A percentile compares a stretch with the other conserved stretches of the same genome.
Conservation (phyloP, 768 basidiomycete species). For the Chalciporus pseudorubinellus region DNA sequence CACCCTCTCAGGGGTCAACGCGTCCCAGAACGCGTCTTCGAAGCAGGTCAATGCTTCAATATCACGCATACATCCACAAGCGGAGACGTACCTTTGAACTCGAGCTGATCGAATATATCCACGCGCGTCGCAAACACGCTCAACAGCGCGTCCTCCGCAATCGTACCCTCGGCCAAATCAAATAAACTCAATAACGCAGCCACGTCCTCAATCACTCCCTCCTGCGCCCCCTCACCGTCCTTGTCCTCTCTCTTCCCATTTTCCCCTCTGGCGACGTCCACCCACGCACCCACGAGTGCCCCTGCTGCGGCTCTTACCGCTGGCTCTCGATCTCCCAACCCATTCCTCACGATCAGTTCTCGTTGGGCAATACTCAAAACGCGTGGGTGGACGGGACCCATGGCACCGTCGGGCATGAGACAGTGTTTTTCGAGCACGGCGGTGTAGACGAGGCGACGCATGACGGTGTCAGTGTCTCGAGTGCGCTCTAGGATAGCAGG, state of each 20-base stretch:
- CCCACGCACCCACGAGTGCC: constrained; percentile 72
- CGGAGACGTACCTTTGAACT: constrained; percentile 61
- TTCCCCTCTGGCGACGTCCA: constrained; percentile 49
- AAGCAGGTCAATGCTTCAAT: neutral
- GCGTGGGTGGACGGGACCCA: constrained; percentile 62
- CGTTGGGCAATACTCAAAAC: constrained; percentile 69
- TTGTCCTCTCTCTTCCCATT: constrained; percentile 36
- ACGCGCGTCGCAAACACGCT: constrained; percentile 66
- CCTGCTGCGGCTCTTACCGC: constrained; percentile 70
- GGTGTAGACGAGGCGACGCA: constrained; percentile 74
- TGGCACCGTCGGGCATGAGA: constrained; percentile 30
- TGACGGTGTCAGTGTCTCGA: constrained; percentile 71
- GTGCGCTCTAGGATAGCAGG: constrained; percentile 69
- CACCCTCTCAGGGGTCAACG: constrained; percentile 68
- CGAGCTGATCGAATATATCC: constrained; percentile 64
- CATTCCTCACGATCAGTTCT: constrained; percentile 74
- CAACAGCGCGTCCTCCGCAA: constrained; percentile 72
- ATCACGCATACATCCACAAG: neutral
- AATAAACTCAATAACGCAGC: constrained; percentile 55
- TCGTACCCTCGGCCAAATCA: constrained; percentile 53
- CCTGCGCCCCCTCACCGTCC: constrained; percentile 28
- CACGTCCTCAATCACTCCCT: constrained; percentile 33
- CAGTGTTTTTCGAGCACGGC: constrained; percentile 51
- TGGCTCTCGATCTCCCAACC: constrained; percentile 82
- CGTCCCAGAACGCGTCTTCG: constrained; percentile 69